Percentiles rank a stretch among this genome's conserved stretches.
Evolutionary conservation across 75 land plant species (phyloP).

Genomic region (Larix kaempferi): DNA sequence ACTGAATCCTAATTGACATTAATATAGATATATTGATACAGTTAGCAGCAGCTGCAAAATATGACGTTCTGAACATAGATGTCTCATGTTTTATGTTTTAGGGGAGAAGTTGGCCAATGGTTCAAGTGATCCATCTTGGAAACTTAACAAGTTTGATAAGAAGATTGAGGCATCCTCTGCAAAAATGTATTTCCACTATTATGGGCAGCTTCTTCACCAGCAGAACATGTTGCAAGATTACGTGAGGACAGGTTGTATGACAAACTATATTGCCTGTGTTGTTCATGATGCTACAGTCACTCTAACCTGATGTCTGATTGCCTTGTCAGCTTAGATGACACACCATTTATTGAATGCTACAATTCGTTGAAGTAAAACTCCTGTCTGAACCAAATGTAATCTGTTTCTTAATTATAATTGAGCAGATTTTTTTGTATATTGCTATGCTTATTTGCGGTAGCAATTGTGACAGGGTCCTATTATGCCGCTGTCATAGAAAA

Average conservation of each 20-base stretch:
- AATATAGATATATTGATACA: background rate
- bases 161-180: slow-evolving; percentile 95
- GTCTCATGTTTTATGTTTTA: slow-evolving; percentile 9
- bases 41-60: background rate
- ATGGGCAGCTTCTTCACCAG: slow-evolving; percentile 95
- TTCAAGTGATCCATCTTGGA: slow-evolving; percentile 15
- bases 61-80: background rate
- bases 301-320: background rate
- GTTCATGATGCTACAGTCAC: background rate
- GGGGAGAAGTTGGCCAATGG: slow-evolving; percentile 49
- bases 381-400: background rate
- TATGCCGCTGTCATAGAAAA: slow-evolving; percentile 93
- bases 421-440: background rate
- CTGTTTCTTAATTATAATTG: background rate
- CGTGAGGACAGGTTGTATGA: slow-evolving; percentile 86
- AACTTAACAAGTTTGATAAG: slow-evolving; percentile 72
- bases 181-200: slow-evolving; percentile 97
- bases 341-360: too few species aligned
- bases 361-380: too few species aligned
- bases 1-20: background rate
- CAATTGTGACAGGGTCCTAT: slow-evolving; percentile 71
- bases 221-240: slow-evolving; percentile 99
- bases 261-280: slow-evolving; percentile 3
- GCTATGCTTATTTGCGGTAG: slow-evolving; percentile 1
- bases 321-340: background rate